Evolutionary conservation across 805 yeast genomes (phyloP), one percentile per base, ranked within the genome.

Genomic region (Cyberlindnera americana): DNA sequence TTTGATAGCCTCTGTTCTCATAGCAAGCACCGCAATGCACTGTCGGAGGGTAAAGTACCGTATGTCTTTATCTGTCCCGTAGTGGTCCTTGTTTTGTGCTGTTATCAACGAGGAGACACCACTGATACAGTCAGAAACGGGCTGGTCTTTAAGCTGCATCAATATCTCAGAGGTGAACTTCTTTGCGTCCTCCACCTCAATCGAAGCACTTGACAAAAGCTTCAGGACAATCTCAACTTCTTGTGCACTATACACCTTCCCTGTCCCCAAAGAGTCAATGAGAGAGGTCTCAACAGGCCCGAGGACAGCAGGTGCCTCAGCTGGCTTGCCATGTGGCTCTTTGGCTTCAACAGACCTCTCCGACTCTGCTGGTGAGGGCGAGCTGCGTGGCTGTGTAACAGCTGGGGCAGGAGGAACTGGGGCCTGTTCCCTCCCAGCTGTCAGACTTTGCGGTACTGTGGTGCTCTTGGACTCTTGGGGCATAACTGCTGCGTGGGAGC

Each of bases 1-100:
- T n/a, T 29, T 28, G 10, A 36, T 9, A 6, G 31, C 34, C 13
- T 28, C 44, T 12, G 12, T 4, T 28, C 28, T 27, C 13, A 12
- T n/a, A 6, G 26, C 21, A 28, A 35, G 35, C 9, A 5, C 25
- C 2, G 3, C 19, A 19, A 22, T 3, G 14, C 28, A 12, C 19
- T 24, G 16, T 2, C 28, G 29, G 11, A 23, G 4, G 5, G 36
- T 29, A 29, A 23, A 33, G 13, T 19, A 26, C 23, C 44, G 32
- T 7, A 33, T 3, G 23, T 33, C 36, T 13, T 25, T 25, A 9
- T 29, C 30, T 2, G 35, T 18, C 7, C 24, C 31, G 19, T 33
- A 39, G 25, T 29, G 18, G 8, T 29, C 24, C 19, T 29, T 33
- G 8, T 18, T 13, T 5, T 17, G 36, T 3, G 29, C 22, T 10